These are phyloP conservation scores for Hemisphaericaspora nanyangensis DNA, from an alignment of 805 yeast genomes.

Conservation along the genomic window DNA sequence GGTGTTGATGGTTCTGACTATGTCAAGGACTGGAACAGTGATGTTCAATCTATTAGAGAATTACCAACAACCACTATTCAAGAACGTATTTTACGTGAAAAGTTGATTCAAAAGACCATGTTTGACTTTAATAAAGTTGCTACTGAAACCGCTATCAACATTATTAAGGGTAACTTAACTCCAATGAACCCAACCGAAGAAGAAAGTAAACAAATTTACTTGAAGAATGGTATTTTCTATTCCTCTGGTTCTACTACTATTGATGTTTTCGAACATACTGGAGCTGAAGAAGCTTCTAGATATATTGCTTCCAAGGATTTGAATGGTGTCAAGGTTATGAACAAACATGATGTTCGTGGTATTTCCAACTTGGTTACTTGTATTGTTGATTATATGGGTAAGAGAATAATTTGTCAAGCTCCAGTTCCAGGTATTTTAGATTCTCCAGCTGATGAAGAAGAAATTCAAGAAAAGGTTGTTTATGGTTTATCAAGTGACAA, in stretches of 20 bases:
- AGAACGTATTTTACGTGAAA: constrained; percentile 73
- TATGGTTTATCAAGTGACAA: constrained; percentile 74
- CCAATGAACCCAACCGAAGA: constrained; percentile 82
- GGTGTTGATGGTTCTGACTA: constrained; percentile 59
- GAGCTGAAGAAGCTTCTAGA: constrained; percentile 85
- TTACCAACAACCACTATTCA: constrained; percentile 54
- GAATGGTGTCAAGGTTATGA: constrained; percentile 63
- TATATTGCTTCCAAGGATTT: constrained; percentile 78
- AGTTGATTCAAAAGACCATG: constrained; percentile 63
- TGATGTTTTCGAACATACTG: constrained; percentile 60
- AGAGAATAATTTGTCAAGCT: constrained; percentile 84
- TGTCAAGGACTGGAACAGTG: constrained; percentile 84
- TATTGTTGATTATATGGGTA: constrained; percentile 88
- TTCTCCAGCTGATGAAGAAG: constrained; percentile 24
- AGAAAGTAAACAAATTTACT: constrained; percentile 57
- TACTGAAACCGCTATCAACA: constrained; percentile 71
- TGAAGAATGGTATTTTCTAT: constrained; percentile 83
- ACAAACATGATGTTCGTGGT: constrained; percentile 58
- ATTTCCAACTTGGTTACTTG: constrained; percentile 73
- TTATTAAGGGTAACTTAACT: constrained; percentile 66
- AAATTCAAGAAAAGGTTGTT: constrained; percentile 48
- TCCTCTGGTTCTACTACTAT: constrained; percentile 65
- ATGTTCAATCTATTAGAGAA: constrained; percentile 78
- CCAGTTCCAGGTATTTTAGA: constrained; percentile 91
- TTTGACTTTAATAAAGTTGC: constrained; percentile 77